Evolutionary conservation across 495 filamentous ascomycete genomes (phyloP), one percentile per base, ranked within the genome.

Genomic region (Xylaria castorea): DNA sequence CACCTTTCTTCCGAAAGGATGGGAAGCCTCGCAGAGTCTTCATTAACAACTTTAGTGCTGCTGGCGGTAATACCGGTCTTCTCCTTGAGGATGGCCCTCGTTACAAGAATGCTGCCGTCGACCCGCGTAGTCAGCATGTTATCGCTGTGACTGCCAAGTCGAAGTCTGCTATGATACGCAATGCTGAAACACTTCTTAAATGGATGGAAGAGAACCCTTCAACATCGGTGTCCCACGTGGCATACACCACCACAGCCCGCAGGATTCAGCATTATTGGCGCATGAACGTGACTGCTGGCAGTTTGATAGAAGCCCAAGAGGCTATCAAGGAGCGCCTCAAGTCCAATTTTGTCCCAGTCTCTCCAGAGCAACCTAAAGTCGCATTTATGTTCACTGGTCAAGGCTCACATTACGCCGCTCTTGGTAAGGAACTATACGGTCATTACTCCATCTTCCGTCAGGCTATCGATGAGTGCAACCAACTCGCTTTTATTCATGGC

Each of bases 161-260:
- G 8, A 88, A 86, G 79, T 79, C 84, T 34, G 81, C 88, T 34
- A 84, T 90, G 81, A 83, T 87, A 22, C 79, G 83, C 34, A 89
- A 90, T 66, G 81, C 83, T 0, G 83, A 86, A 70, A 80, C 79
- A 12, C 81, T 90, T 1, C 80, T 87, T 25, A 68, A 63, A 11
- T 92, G 87, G 80, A 82, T 93, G 68, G 82, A 87, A 18, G 68
- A 83, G 63, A 84, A 88, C 60, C 83, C 85, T 32, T 82, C 86
- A 0, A 85, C 86, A 3, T 81, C 86, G 0, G 76, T 93, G 9
- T 79, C 84, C 1, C 81, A 87, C 64, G 80, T 96, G 6, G 90
- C 93, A 6, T 97, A 97, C 80, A 93, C 92, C 6, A 93, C 91
- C 1, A 96, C 93, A 12, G 94, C 94, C 58, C 88, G 94, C 72